A percentile compares a stretch with the other conserved stretches of the same genome.
Evolutionary conservation across 805 yeast species (phyloP).

Genomic region (Candida loeiensis): DNA sequence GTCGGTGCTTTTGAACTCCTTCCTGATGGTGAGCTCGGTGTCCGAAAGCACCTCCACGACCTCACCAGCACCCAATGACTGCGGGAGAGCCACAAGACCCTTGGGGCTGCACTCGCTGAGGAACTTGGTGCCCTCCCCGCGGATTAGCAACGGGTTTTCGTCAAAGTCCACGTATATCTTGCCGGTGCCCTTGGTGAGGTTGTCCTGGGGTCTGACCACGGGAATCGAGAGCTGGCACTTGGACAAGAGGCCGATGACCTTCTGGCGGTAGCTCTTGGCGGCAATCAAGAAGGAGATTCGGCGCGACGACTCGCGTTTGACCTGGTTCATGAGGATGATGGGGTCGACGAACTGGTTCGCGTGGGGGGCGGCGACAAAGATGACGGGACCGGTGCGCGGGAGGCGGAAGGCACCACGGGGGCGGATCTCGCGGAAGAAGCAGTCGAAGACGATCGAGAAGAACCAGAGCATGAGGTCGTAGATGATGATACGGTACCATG

Average conservation of each 20-base stretch:
- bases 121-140: slow-evolving; percentile 68
- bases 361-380: slow-evolving; percentile 95
- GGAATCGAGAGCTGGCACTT: slow-evolving; percentile 80
- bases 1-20: slow-evolving; percentile 58
- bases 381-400: slow-evolving; percentile 73
- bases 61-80: slow-evolving; percentile 71
- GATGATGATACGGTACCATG: slow-evolving; percentile 26
- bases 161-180: slow-evolving; percentile 52
- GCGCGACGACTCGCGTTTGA: slow-evolving; percentile 60
- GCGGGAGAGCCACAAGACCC: slow-evolving; percentile 75
- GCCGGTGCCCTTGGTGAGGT: slow-evolving; percentile 65
- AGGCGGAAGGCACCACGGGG: slow-evolving; percentile 80
- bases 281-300: slow-evolving; percentile 83
- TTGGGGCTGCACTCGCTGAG: slow-evolving; percentile 55
- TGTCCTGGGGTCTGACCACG: slow-evolving; percentile 90
- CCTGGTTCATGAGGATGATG: slow-evolving; percentile 78
- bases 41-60: slow-evolving; percentile 67
- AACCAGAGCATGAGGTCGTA: slow-evolving; percentile 40
- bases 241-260: slow-evolving; percentile 72
- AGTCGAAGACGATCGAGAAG: slow-evolving; percentile 42
- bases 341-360: slow-evolving; percentile 91
- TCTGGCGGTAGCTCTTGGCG: slow-evolving; percentile 63
- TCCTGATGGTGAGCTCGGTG: slow-evolving; percentile 62
- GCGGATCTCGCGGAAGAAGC: slow-evolving; percentile 84
- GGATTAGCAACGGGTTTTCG: slow-evolving; percentile 49